phyloP scores from a whole-genome alignment of 345 rosid species.

The Camelina hispida region DNA sequence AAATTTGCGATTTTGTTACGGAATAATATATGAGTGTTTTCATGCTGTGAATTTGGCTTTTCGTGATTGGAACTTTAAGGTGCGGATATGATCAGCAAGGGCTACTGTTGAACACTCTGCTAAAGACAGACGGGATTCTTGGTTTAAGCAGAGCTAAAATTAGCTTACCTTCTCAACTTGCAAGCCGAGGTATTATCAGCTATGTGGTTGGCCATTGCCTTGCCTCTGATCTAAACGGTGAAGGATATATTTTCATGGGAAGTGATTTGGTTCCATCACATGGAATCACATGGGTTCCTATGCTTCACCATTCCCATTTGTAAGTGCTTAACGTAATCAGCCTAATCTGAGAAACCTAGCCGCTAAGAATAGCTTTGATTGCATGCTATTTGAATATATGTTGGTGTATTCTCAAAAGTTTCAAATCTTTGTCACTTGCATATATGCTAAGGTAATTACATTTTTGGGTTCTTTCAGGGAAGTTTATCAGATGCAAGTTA shows the following conservation, averaged over 20 bases:
- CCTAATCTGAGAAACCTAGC: conserved; percentile 8
- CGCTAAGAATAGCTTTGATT: background rate
- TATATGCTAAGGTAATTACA: background rate
- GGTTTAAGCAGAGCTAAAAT: conserved; percentile 86
- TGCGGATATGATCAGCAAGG: conserved; percentile 99
- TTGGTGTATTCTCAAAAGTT: background rate
- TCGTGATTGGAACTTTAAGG: conserved; percentile 49
- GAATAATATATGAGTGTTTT: conserved; percentile 12
- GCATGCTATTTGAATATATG: background rate
- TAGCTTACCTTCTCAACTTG: conserved; percentile 95
- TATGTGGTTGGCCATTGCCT: conserved; percentile 94
- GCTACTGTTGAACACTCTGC: conserved; percentile 64
- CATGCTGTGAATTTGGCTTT: conserved; percentile 25
- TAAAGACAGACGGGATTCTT: conserved; percentile 85
- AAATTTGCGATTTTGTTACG: background rate
- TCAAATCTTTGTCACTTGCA: conserved; percentile 9
- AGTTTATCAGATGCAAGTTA: conserved; percentile 58
- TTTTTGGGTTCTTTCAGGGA: conserved; percentile 51
- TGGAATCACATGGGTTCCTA: conserved; percentile 88
- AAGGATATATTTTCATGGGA: conserved; percentile 92
- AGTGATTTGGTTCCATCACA: conserved; percentile 73
- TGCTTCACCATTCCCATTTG: conserved; percentile 62
- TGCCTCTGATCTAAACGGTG: conserved; percentile 54
- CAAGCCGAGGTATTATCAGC: conserved; percentile 74
- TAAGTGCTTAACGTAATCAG: conserved; percentile 46